phyloP scores from a whole-genome alignment of 352 stramenopile species.

The Phytophthora europaea region DNA sequence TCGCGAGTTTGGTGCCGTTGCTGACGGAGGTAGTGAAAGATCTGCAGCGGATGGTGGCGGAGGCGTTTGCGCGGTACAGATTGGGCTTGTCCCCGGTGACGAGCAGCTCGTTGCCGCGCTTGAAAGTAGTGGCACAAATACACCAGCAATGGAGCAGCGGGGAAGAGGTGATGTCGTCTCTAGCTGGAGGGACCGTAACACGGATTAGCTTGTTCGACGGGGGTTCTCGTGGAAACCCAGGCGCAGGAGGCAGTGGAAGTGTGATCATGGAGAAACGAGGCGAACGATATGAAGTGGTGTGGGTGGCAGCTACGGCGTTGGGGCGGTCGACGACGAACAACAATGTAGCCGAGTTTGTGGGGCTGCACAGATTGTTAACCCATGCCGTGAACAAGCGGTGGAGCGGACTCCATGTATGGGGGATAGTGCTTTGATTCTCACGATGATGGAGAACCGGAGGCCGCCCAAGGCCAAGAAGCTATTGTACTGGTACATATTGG shows the following conservation, averaged over 20 bases:
- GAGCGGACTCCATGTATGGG: background rate
- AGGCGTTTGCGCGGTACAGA: too few species aligned
- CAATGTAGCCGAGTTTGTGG: conserved; percentile 12
- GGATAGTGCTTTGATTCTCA: conserved; percentile 25
- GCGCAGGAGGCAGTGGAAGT: background rate
- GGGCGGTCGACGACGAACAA: background rate
- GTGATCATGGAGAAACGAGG: background rate
- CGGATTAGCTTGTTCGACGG: conserved; percentile 5
- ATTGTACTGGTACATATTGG: conserved; percentile 1
- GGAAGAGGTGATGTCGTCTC: too few species aligned
- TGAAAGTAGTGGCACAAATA: too few species aligned
- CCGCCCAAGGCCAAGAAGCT: background rate
- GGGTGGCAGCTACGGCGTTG: background rate
- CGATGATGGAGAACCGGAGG: conserved; percentile 28
- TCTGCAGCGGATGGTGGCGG: too few species aligned
- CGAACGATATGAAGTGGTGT: background rate
- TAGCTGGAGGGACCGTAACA: too few species aligned
- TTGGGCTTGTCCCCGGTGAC: too few species aligned
- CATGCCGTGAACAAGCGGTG: background rate
- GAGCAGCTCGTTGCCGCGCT: too few species aligned
- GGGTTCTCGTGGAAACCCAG: background rate
- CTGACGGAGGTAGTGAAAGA: too few species aligned
- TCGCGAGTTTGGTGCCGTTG: too few species aligned
- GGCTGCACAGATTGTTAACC: background rate
- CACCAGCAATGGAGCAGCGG: too few species aligned